phyloP scores from a whole-genome alignment of 2,329 filamentous ascomycete genomes.

The Pseudogymnoascus sp. region DNA sequence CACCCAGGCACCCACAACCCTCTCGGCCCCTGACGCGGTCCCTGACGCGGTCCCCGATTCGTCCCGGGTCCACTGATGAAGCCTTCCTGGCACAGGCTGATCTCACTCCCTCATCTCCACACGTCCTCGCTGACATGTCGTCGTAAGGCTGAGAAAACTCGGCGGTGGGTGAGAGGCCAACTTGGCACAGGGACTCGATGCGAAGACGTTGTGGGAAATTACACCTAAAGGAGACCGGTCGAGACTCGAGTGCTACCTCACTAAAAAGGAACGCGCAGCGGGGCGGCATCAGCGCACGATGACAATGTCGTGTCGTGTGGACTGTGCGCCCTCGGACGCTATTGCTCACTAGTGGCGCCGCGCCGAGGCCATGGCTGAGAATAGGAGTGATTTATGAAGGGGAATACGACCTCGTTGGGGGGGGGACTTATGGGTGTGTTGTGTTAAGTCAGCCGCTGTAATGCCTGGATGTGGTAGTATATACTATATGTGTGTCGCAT shows the following conservation, averaged over 20 bases:
- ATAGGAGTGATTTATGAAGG: not conserved
- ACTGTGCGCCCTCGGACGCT: too few relatives aligned
- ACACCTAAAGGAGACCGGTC: not conserved
- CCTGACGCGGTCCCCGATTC: not conserved
- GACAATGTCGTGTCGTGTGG: not conserved
- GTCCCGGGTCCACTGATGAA: not conserved
- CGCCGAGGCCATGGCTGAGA: too few relatives aligned
- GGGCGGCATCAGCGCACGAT: not conserved
- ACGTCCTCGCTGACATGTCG: not conserved
- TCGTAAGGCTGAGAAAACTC: not conserved
- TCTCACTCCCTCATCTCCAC: not conserved
- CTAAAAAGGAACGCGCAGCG: not conserved
- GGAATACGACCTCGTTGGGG: not conserved
- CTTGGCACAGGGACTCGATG: not conserved
- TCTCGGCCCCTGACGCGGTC: too few relatives aligned
- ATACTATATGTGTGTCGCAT: not conserved
- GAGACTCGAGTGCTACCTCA: not conserved
- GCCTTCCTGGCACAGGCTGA: not conserved
- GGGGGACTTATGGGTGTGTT: not conserved
- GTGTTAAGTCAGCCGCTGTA: not conserved
- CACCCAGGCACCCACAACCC: not conserved
- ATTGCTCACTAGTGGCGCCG: too few relatives aligned
- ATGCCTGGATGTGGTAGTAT: not conserved
- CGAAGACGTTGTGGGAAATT: not conserved
- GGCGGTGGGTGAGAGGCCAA: not conserved